Percentiles rank a stretch among this genome's conserved stretches.
These are phyloP conservation scores for Podospora didyma DNA, from an alignment of 495 filamentous ascomycete species.

Conservation along the genomic window DNA sequence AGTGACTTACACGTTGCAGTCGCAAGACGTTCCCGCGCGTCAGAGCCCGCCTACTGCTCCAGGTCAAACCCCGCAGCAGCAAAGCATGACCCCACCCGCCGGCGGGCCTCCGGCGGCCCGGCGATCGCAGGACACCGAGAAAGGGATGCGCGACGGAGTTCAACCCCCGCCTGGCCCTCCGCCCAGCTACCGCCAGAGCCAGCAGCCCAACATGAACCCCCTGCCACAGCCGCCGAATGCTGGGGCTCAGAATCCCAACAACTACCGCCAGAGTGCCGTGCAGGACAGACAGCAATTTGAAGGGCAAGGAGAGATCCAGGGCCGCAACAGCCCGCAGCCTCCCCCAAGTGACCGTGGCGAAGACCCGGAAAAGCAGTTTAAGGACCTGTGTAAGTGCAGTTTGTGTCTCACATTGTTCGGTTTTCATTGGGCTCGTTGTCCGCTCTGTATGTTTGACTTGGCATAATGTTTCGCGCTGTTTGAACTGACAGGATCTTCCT, in stretches of 20 bases:
- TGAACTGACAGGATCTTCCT: too few relatives aligned
- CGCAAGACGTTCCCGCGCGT: conserved; percentile 30
- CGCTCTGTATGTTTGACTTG: too few relatives aligned
- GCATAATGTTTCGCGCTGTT: too few relatives aligned
- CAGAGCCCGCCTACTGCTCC: conserved; percentile 26
- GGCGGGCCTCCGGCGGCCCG: conserved; percentile 41
- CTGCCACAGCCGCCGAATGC: conserved; percentile 39
- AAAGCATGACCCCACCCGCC: conserved; percentile 49
- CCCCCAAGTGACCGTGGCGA: conserved; percentile 49
- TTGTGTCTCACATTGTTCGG: not conserved
- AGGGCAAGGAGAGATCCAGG: conserved; percentile 39
- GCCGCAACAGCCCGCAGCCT: conserved; percentile 59
- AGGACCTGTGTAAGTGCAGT: conserved; percentile 60
- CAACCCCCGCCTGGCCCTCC: conserved; percentile 43
- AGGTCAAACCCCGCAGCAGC: conserved; percentile 34
- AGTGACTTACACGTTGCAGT: conserved; percentile 29
- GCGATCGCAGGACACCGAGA: conserved; percentile 42
- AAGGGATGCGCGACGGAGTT: conserved; percentile 34
- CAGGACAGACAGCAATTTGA: conserved; percentile 38
- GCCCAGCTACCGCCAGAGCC: conserved; percentile 46
- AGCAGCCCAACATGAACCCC: conserved; percentile 41
- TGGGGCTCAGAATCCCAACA: conserved; percentile 25
- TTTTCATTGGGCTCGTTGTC: too few relatives aligned
- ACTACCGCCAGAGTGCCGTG: conserved; percentile 36
- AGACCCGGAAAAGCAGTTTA: conserved; percentile 50